Evolutionary conservation across 2,329 filamentous ascomycete species (phyloP), one percentile per base, ranked within the genome.

Genomic region (Purpureocillium takamizusanense): DNA sequence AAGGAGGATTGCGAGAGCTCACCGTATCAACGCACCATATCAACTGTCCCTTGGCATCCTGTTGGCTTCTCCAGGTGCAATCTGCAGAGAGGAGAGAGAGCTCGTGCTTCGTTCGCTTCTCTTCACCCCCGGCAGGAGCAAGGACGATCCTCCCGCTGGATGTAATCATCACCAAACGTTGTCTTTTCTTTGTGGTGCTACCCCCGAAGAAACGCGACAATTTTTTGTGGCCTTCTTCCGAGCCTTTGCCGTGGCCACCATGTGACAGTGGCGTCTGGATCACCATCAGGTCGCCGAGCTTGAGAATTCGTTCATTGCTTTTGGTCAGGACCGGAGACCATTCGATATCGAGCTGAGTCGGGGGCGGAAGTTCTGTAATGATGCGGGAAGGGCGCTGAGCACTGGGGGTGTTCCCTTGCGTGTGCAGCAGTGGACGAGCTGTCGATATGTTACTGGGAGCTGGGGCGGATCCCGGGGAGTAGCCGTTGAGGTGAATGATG

Each of bases 251-350:
- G 39, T 80, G 80, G 0, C 84, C 78, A 44, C 80, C 85, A 53
- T 86, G 83, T 9, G 84, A 74, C 38, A 88, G 73, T 9, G 89
- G 83, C 3, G 86, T 78, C 6, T 86, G 83, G 30, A 86, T 72
- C 7, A 98, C 89, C 60, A 88, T 76, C 46, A 95, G 66, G 52
- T 98, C 95, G 2, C 92, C 92, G 16, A 98, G 70, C 59, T 94
- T 95, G 45, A 98, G 62, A 49, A 98, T 98, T 28, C 92, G 78
- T 61, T 98, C 92, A 54, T 97, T 95, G 42, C 79, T 82, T 52
- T 82, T 81, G 9, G 86, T 95, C 39, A 98, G 68, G 4, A 98
- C 89, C 1, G 92, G 92, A 1, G 90, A 95, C 92, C 92, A 98
- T 62, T 98, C 92, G 41, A 98, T 94, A 55, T 98, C 92, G 18